Evolutionary conservation across 2,329 filamentous ascomycete species (phyloP).

Genomic region (Diaporthe sp.): DNA sequence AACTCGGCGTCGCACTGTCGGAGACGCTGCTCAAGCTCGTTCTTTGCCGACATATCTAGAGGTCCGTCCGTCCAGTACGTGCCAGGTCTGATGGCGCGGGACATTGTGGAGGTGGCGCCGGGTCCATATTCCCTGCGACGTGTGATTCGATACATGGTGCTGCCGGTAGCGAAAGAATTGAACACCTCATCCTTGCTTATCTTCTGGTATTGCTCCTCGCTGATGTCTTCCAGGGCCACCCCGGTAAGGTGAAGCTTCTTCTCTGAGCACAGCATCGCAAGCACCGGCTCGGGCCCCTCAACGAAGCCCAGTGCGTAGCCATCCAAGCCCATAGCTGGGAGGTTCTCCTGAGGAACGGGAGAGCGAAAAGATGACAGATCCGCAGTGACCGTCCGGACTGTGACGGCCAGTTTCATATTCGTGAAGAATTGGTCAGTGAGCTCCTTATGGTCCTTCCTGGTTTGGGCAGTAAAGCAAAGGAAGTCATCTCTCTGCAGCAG

Average conservation of each 20-base stretch:
- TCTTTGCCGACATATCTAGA: slow-evolving; percentile 74
- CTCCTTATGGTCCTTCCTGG: slow-evolving; percentile 76
- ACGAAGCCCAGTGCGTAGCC: slow-evolving; percentile 84
- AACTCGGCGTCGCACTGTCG: slow-evolving; percentile 52
- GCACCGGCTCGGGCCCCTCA: slow-evolving; percentile 81
- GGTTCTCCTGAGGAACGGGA: slow-evolving; percentile 65
- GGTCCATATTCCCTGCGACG: slow-evolving; percentile 85
- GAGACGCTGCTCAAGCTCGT: slow-evolving; percentile 66
- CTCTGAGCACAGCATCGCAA: slow-evolving; percentile 88
- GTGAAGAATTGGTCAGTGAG: slow-evolving; percentile 74
- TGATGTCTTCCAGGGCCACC: slow-evolving; percentile 71
- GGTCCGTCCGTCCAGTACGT: slow-evolving; percentile 81
- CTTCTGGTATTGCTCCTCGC: slow-evolving; percentile 73
- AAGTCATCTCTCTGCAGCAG: slow-evolving; percentile 63
- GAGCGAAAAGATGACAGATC: slow-evolving; percentile 65
- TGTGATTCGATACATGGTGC: slow-evolving; percentile 70
- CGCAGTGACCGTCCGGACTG: slow-evolving; percentile 72
- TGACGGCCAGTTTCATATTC: slow-evolving; percentile 75
- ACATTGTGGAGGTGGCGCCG: slow-evolving; percentile 75
- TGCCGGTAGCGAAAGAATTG: slow-evolving; percentile 76
- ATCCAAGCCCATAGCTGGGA: slow-evolving; percentile 74
- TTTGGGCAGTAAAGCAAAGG: slow-evolving; percentile 81
- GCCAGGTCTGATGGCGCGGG: slow-evolving; percentile 70
- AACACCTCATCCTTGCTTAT: slow-evolving; percentile 70
- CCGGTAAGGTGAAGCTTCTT: slow-evolving; percentile 75